Evolutionary conservation across 192 early-diverging fungal species (phyloP), one percentile per base, ranked within the genome.

Genomic region (Coemansia sp.): DNA sequence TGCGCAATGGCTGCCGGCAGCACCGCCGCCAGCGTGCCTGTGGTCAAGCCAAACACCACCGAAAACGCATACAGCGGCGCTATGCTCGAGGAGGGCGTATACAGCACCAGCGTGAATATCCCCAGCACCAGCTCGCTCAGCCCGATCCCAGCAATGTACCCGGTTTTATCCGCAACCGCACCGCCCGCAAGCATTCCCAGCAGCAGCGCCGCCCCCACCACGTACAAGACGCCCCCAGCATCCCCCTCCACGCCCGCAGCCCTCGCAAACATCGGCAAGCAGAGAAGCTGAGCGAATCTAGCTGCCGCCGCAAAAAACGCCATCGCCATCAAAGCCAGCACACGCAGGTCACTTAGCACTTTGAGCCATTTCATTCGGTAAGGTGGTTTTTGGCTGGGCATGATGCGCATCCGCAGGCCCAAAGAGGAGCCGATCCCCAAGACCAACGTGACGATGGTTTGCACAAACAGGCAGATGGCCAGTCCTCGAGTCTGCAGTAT

Each of bases 401-500:
- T 19, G 9, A 74, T 48, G 10, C 71, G 64, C 23, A 40, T 21
- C 4, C 65, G 71, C 45, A 74, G 31, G 2, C 71, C 71, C 6
- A 50, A 26, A 5, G 65, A 38, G 2, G 65, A 47, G 0, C 36
- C 36, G 0, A 18, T 3, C 10, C 71, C 71, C 2, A 63, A 47
- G 2, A 55, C 40, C n/a, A 74, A 52, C 9, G 61, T 63, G 10
- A 68, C 14, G 11, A 74, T 16, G 3, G 71, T 48, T 21, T 74
- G 71, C 15, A 56, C 64, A 19, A 53, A 57, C 37, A 74, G 43
- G 21, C 59, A 49, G 10, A 54, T 26, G 1, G 64, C 50, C n/a
- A 77, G 65, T 0, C 82, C 80, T n/a, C 68, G 65, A 14, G 3
- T n/a, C 8, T 21, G 54, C 46, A 84, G 61, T 0, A 84, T 36